These are phyloP conservation scores for Candida neerlandica DNA, from an alignment of 1,139 yeast genomes.

Conservation along the genomic window DNA sequence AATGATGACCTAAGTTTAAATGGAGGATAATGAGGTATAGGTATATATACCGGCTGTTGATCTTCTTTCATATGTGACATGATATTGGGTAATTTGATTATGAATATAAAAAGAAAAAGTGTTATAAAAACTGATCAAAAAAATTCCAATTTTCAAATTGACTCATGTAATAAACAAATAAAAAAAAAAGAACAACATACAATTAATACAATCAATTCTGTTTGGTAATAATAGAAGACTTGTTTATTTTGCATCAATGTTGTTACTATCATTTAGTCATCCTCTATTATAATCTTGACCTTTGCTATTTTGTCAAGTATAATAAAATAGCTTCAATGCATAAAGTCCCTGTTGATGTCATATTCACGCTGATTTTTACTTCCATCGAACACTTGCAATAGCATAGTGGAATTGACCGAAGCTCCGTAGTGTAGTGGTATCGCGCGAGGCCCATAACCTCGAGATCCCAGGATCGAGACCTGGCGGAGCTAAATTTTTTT, in stretches of 20 bases:
- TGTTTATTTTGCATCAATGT: no score
- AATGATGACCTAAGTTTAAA: slow-evolving; percentile 70
- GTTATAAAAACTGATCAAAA: neutral
- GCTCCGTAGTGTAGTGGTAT: slow-evolving; percentile 6
- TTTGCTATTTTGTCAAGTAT: no score
- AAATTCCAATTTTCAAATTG: slow-evolving; percentile 1
- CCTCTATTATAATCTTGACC: no score
- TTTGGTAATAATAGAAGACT: no score
- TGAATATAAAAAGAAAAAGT: neutral
- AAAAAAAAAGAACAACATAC: no score
- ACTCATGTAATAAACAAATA: neutral
- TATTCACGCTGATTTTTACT: no score
- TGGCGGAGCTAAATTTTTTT: slow-evolving; percentile 4
- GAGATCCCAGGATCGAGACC: slow-evolving; percentile 6
- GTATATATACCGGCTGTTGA: slow-evolving; percentile 24
- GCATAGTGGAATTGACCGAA: neutral
- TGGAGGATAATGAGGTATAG: slow-evolving; percentile 74
- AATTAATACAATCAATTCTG: no score
- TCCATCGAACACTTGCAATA: neutral
- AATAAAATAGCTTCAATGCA: no score
- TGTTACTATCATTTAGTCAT: no score
- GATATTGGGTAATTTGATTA: no score
- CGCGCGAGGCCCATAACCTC: slow-evolving; percentile 6
- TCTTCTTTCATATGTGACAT: slow-evolving; percentile 4
- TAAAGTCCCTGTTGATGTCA: no score